Evolutionary conservation across 495 filamentous ascomycete species (phyloP).

Genomic region (Aspergillus campestris): DNA sequence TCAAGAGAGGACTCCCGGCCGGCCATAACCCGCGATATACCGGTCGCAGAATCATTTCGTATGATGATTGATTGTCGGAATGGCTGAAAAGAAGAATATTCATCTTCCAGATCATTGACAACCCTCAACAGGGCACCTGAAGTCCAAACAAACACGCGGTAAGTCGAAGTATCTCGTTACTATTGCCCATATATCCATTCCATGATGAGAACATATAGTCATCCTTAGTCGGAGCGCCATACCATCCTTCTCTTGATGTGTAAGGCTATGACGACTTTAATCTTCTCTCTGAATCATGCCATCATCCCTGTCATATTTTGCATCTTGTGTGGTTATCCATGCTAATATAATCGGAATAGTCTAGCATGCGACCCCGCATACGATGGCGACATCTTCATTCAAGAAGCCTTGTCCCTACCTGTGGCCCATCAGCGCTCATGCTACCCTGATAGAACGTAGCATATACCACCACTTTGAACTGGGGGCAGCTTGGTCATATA

Average conservation of each 20-base stretch:
- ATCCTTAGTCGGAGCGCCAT: conserved; percentile 43
- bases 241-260: conserved; percentile 29
- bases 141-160: not conserved
- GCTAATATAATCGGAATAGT: too few relatives aligned
- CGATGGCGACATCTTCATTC: too few relatives aligned
- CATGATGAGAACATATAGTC: conserved; percentile 38
- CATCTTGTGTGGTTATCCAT: not conserved
- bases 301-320: not conserved
- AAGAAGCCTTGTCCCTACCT: too few relatives aligned
- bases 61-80: conserved; percentile 25
- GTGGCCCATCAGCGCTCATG: too few relatives aligned
- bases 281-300: conserved; percentile 29
- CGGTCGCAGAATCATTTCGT: conserved; percentile 31
- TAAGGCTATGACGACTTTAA: conserved; percentile 29
- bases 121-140: too few relatives aligned
- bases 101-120: too few relatives aligned
- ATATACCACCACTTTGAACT: too few relatives aligned
- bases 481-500: too few relatives aligned
- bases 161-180: not conserved
- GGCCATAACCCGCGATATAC: conserved; percentile 5
- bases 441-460: too few relatives aligned
- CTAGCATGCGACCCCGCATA: too few relatives aligned
- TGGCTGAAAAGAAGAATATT: too few relatives aligned
- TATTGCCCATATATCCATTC: not conserved
- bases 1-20: not conserved